phyloP scores from a whole-genome alignment of 805 yeast genomes.

The Maudiozyma pseudohumilis region DNA sequence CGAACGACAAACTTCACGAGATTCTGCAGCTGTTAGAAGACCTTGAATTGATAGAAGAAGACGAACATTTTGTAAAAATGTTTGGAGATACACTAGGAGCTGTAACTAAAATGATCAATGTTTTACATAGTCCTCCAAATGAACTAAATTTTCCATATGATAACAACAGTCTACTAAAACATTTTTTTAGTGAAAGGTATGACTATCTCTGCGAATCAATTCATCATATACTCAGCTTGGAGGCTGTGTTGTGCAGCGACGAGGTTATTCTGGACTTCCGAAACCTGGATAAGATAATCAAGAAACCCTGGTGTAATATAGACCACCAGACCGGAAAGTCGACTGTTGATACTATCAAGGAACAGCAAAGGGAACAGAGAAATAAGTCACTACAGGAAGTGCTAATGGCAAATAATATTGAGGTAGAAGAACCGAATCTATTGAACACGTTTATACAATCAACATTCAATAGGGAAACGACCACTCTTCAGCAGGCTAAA shows the following conservation, averaged over 20 bases:
- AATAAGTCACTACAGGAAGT: slow-evolving; percentile 31
- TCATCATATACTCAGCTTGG: slow-evolving; percentile 39
- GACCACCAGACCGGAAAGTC: slow-evolving; percentile 39
- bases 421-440: slow-evolving; percentile 25
- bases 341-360: slow-evolving; percentile 48
- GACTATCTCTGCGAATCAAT: slow-evolving; percentile 21
- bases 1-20: slow-evolving; percentile 19
- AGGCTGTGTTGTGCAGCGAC: slow-evolving; percentile 48
- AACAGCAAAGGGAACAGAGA: slow-evolving; percentile 41
- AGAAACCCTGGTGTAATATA: slow-evolving; percentile 54
- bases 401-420: slow-evolving; percentile 31
- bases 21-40: slow-evolving; percentile 32
- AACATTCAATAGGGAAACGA: slow-evolving; percentile 27
- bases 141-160: slow-evolving; percentile 49
- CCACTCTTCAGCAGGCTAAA: slow-evolving; percentile 32
- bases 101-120: slow-evolving; percentile 16
- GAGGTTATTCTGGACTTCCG: slow-evolving; percentile 55
- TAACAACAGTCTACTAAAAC: slow-evolving; percentile 37
- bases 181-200: slow-evolving; percentile 31
- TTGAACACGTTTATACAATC: slow-evolving; percentile 29
- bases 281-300: slow-evolving; percentile 38
- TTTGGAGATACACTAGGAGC: slow-evolving; percentile 14
- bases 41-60: slow-evolving; percentile 33
- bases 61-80: slow-evolving; percentile 21
- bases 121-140: slow-evolving; percentile 43